Conservation (phyloP, 257 asterid genomes). For the Nemophila menziesii region DNA sequence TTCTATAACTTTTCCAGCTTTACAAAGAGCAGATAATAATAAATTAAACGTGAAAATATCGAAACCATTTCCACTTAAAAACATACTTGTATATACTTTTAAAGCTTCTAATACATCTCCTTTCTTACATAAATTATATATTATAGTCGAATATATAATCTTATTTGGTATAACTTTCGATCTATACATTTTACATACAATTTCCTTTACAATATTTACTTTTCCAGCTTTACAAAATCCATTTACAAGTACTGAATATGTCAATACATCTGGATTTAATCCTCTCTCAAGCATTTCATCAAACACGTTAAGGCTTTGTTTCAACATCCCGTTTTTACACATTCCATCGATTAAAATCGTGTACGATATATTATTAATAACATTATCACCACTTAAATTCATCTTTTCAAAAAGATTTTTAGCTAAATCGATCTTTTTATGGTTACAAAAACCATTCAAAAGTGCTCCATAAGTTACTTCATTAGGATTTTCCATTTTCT, state of each 20-base stretch:
- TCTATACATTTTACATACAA: constrained; percentile 47
- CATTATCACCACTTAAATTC: constrained; percentile 33
- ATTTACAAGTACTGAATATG: constrained; percentile 72
- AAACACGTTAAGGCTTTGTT: constrained; percentile 37
- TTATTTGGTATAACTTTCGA: constrained; percentile 45
- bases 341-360: constrained; percentile 58
- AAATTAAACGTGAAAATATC: constrained; percentile 44
- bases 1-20: constrained; percentile 38
- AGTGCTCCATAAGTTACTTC: constrained; percentile 71
- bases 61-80: constrained; percentile 28
- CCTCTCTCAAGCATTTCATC: constrained; percentile 38
- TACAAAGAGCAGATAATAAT: constrained; percentile 58
- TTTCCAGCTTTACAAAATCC: constrained; percentile 65
- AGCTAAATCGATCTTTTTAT: constrained; percentile 52
- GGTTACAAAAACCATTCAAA: constrained; percentile 69
- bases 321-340: constrained; percentile 42
- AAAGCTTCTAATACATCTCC: constrained; percentile 45
- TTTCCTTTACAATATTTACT: constrained; percentile 40
- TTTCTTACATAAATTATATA: constrained; percentile 51
- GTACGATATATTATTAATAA: constrained; percentile 35
- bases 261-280: constrained; percentile 48
- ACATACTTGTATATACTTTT: constrained; percentile 40
- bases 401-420: constrained; percentile 39
- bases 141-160: constrained; percentile 41
- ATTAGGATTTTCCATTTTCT: constrained; percentile 54